Evolutionary conservation across 495 filamentous ascomycete species (phyloP).

Genomic region (Alectoria sarmentosa): DNA sequence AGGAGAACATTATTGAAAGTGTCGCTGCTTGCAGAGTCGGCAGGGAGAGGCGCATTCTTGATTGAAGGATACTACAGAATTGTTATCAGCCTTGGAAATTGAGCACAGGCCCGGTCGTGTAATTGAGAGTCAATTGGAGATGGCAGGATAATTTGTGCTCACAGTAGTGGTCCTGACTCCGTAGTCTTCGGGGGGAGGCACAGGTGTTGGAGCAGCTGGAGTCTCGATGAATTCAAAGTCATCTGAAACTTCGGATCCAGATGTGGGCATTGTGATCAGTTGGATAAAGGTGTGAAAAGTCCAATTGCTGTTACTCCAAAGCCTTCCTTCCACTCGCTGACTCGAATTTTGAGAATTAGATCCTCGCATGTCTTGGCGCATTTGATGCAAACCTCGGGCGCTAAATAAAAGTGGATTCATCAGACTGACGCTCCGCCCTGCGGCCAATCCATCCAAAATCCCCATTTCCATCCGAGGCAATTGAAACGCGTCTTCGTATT

Average conservation of each 20-base stretch:
- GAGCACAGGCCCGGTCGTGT: not conserved
- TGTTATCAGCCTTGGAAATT: not conserved
- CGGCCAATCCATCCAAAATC: not conserved
- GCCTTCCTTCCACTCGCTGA: too few species aligned
- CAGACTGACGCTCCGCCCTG: not conserved
- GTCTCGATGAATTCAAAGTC: conserved; percentile 65
- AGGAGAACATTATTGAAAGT: conserved; percentile 51
- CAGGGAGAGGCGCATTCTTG: conserved; percentile 56
- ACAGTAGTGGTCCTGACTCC: conserved; percentile 55
- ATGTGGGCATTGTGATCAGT: conserved; percentile 36
- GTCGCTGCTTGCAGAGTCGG: conserved; percentile 49
- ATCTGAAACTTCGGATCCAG: conserved; percentile 47
- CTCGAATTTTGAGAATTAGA: too few species aligned
- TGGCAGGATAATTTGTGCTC: conserved; percentile 19
- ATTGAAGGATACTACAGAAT: conserved; percentile 49
- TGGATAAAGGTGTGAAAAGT: not conserved
- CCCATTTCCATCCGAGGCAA: not conserved
- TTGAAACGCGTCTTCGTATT: conserved; percentile 2
- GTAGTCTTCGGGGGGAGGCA: conserved; percentile 42
- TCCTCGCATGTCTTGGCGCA: too few species aligned
- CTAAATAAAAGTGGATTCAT: too few species aligned
- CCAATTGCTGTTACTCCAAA: not conserved
- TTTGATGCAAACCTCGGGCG: not conserved
- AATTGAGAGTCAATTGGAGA: conserved; percentile 1
- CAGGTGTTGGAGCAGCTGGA: conserved; percentile 46